A percentile compares a stretch with the other conserved stretches of the same genome.
These are phyloP conservation scores for Pichia exigua DNA, from an alignment of 805 yeast genomes.

Conservation along the genomic window DNA sequence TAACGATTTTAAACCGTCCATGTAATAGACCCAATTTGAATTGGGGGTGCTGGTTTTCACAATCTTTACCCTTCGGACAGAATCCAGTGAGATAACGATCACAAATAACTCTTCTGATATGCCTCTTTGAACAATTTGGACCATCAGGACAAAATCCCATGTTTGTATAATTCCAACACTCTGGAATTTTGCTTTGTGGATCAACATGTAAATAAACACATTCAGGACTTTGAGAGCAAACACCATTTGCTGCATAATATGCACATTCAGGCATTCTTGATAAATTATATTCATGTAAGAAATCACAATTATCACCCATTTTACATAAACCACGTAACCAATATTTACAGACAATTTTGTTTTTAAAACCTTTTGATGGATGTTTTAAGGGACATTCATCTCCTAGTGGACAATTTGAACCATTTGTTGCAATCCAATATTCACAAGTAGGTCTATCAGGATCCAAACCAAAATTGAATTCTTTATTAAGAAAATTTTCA, in stretches of 20 bases:
- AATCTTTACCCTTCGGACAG: slow-evolving; percentile 81
- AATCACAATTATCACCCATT: slow-evolving; percentile 94
- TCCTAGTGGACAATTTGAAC: slow-evolving; percentile 70
- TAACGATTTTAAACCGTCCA: slow-evolving; percentile 36
- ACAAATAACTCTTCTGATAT: slow-evolving; percentile 68
- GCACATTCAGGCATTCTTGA: slow-evolving; percentile 96
- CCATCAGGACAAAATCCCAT: slow-evolving; percentile 92
- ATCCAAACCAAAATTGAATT: slow-evolving; percentile 73
- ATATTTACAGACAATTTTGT: slow-evolving; percentile 92
- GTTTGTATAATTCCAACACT: slow-evolving; percentile 69
- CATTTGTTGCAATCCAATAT: slow-evolving; percentile 52
- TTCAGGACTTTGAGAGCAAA: slow-evolving; percentile 88
- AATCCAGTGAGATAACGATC: slow-evolving; percentile 81
- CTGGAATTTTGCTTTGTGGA: slow-evolving; percentile 81
- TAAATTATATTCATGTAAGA: slow-evolving; percentile 87
- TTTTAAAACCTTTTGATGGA: slow-evolving; percentile 48
- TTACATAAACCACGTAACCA: slow-evolving; percentile 97
- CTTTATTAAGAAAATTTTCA: slow-evolving; percentile 75
- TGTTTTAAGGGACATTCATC: slow-evolving; percentile 83
- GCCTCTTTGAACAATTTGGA: slow-evolving; percentile 76
- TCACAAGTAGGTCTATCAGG: slow-evolving; percentile 89
- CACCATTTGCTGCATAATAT: slow-evolving; percentile 73
- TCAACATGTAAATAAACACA: slow-evolving; percentile 90
- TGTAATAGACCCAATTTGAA: slow-evolving; percentile 42
- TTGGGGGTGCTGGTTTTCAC: slow-evolving; percentile 78